Evolutionary conservation across 1,284 basidiomycete species (phyloP), one percentile per base, ranked within the genome.

Genomic region (Ceraceosorus bombacis): DNA sequence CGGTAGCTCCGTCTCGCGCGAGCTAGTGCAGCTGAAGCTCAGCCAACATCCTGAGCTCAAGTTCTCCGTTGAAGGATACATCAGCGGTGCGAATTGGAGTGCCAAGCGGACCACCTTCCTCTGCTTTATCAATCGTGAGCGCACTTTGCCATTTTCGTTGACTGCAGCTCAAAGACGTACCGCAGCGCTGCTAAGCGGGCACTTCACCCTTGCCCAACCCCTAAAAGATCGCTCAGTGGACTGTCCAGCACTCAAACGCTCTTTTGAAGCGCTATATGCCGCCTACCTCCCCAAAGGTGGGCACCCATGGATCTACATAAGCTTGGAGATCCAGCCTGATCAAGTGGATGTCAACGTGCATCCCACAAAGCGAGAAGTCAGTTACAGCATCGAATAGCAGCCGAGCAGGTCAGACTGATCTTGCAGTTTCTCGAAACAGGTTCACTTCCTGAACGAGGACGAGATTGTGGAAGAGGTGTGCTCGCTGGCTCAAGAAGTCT

Each of bases 271-370:
- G 1, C 84, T 91, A 10, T 98, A 98, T 77, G 85, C 83, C 15
- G 82, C 85, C 1, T 83, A 95, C 46, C 81, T 99, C n/a, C 89
- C 94, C 0, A 96, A 96, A 79, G 93, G 93, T 8, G 80, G 87
- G 1, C 88, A 82, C 43, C 92, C 95, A 0, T 98, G 94, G 79
- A 83, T 95, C 13, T 98, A 98, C 76, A 81, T 97, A 55, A 90
- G 90, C 65, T 79, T 98, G 43, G 81, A 86, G 41, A 87, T 98
- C 65, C 86, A 91, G 60, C 90, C 93, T 0, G 83, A 85, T 41
- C 86, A 88, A 39, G 87, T 99, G 8, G 95, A 99, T 72, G 93
- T 97, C 60, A 98, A 98, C 70, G 93, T 98, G 0, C 94, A 97
- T 77, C 95, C 95, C 0, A 98, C 95, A 1, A 98, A 99, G 78